A percentile compares a stretch with the other conserved stretches of the same genome.
phyloP scores from a whole-genome alignment of 2,329 filamentous ascomycete genomes.

The Akanthomyces muscarius region DNA sequence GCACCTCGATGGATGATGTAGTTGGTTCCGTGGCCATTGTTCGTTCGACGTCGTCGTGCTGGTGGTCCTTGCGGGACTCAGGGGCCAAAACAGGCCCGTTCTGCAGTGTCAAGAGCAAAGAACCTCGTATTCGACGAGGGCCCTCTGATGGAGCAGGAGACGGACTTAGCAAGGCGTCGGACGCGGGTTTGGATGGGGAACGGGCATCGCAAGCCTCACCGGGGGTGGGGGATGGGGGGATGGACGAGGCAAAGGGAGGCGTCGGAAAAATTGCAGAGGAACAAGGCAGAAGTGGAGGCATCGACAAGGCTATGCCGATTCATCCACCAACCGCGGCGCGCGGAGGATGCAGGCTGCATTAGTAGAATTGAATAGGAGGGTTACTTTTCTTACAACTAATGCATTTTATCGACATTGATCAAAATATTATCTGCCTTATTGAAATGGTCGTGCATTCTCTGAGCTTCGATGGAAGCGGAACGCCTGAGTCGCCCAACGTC shows the following conservation, averaged over 20 bases:
- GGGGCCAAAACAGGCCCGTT: neutral
- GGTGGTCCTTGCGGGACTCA: neutral
- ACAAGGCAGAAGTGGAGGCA: neutral
- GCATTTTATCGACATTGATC: neutral
- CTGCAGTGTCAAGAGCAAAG: neutral
- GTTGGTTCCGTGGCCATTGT: neutral
- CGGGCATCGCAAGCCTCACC: slow-evolving; percentile 4
- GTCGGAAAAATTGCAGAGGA: neutral
- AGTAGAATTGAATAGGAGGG: neutral
- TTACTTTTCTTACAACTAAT: neutral
- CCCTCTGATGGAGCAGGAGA: neutral
- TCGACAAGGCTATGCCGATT: neutral
- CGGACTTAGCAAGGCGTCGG: neutral
- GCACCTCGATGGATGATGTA: neutral
- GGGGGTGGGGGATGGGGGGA: neutral
- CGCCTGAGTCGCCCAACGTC: neutral
- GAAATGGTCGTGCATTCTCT: neutral
- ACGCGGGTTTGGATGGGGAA: neutral
- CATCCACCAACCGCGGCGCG: slow-evolving; percentile 1
- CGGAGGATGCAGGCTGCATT: neutral
- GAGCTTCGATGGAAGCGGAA: neutral
- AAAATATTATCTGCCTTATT: neutral
- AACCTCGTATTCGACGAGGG: slow-evolving; percentile 4
- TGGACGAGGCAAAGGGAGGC: neutral
- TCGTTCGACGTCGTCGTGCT: neutral